Conservation (phyloP, 805 yeast genomes). For the Teunomyces kruisii region DNA sequence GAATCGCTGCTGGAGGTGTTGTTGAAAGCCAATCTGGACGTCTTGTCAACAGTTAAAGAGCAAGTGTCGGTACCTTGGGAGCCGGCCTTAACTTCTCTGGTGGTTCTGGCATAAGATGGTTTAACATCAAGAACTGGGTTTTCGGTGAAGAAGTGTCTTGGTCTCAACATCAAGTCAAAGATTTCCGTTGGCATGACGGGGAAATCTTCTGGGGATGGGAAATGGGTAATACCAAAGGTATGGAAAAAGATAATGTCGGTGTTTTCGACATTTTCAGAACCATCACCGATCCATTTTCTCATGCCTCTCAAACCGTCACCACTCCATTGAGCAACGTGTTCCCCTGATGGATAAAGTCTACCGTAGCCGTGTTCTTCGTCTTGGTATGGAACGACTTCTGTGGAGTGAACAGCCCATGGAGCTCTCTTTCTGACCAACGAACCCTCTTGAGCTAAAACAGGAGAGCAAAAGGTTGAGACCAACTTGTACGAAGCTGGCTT, state of each 20-base stretch:
- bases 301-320: slow-evolving; percentile 68
- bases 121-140: slow-evolving; percentile 76
- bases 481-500: slow-evolving; percentile 76
- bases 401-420: slow-evolving; percentile 70
- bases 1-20: slow-evolving; percentile 25
- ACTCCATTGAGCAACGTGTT: slow-evolving; percentile 71
- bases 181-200: slow-evolving; percentile 89
- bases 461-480: slow-evolving; percentile 73
- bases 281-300: slow-evolving; percentile 69
- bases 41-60: slow-evolving; percentile 39
- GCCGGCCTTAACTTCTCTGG: slow-evolving; percentile 41
- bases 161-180: slow-evolving; percentile 70
- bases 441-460: slow-evolving; percentile 70
- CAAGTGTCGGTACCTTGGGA: slow-evolving; percentile 35
- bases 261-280: slow-evolving; percentile 55
- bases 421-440: slow-evolving; percentile 79
- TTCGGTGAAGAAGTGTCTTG: slow-evolving; percentile 74
- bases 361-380: slow-evolving; percentile 54
- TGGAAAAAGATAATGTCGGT: slow-evolving; percentile 77
- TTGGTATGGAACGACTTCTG: slow-evolving; percentile 68
- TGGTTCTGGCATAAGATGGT: slow-evolving; percentile 53
- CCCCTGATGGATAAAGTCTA: slow-evolving; percentile 78
- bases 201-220: slow-evolving; percentile 89
- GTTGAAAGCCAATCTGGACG: slow-evolving; percentile 54
- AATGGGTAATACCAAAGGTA: slow-evolving; percentile 81